These are phyloP conservation scores for Pouteria glomerata DNA, from an alignment of 148 eudicot species.

Conservation along the genomic window DNA sequence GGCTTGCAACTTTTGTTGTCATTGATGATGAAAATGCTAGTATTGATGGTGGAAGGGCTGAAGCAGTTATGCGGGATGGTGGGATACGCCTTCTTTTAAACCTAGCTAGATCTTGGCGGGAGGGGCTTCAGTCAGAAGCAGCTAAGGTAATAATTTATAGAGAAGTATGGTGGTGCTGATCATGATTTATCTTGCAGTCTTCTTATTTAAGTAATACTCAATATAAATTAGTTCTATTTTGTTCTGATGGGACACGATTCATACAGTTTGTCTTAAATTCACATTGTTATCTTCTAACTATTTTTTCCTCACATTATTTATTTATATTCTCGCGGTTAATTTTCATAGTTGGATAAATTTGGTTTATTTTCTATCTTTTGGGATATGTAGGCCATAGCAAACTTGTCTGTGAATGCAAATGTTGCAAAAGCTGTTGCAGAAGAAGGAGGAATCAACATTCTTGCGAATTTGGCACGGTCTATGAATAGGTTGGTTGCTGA, in stretches of 20 bases:
- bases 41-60: slow-evolving; percentile 81
- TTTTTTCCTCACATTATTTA: neutral
- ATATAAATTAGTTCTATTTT: neutral
- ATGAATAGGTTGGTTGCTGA: slow-evolving; percentile 93
- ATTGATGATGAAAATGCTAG: slow-evolving; percentile 92
- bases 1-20: slow-evolving; percentile 93
- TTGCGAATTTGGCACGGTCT: slow-evolving; percentile 77
- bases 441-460: slow-evolving; percentile 82
- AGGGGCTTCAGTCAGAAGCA: slow-evolving; percentile 92
- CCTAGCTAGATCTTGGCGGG: slow-evolving; percentile 84
- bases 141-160: slow-evolving; percentile 62
- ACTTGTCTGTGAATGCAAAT: slow-evolving; percentile 85
- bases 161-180: neutral
- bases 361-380: slow-evolving; percentile 4
- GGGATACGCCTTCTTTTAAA: slow-evolving; percentile 80
- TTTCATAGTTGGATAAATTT: neutral
- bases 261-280: neutral
- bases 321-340: neutral
- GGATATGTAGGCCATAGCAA: slow-evolving; percentile 79
- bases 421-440: slow-evolving; percentile 98
- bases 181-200: neutral
- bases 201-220: neutral
- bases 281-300: neutral
- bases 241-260: neutral
- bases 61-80: slow-evolving; percentile 85